Evolutionary conservation across 768 basidiomycete species (phyloP).

Genomic region (Collybia mongolica): DNA sequence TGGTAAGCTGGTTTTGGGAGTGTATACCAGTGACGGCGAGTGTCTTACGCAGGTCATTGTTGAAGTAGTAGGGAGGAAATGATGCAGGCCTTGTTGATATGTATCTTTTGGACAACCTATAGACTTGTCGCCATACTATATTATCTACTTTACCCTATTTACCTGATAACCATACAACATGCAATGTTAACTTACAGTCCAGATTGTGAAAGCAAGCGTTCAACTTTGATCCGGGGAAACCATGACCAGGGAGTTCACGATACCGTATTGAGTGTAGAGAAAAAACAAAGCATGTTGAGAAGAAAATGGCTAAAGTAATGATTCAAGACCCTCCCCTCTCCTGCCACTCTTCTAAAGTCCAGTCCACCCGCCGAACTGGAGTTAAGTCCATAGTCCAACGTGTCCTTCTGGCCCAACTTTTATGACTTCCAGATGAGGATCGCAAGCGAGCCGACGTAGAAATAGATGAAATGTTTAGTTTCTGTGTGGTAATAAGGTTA

Average conservation of each 20-base stretch:
- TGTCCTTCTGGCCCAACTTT: slow-evolving; percentile 15
- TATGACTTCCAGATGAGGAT: slow-evolving; percentile 95
- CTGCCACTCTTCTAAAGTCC: slow-evolving; percentile 10
- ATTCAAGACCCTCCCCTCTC: slow-evolving; percentile 7
- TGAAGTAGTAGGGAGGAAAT: slow-evolving; percentile 43
- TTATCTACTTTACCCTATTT: slow-evolving; percentile 6
- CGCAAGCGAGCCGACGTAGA: slow-evolving; percentile 90
- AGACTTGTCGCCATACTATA: not conserved
- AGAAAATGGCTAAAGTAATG: slow-evolving; percentile 12
- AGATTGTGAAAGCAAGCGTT: not conserved
- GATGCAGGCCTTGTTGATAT: not conserved
- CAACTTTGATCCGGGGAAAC: too few species aligned
- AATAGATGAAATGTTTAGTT: slow-evolving; percentile 99
- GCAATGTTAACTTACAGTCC: slow-evolving; percentile 12
- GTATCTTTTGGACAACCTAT: not conserved
- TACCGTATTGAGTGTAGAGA: slow-evolving; percentile 9
- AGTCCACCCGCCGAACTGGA: slow-evolving; percentile 2
- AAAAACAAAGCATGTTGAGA: slow-evolving; percentile 12
- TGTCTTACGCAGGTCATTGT: slow-evolving; percentile 56
- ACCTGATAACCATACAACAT: slow-evolving; percentile 11
- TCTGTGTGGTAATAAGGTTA: slow-evolving; percentile 45
- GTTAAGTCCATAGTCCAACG: slow-evolving; percentile 6
- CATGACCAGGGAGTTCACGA: not conserved
- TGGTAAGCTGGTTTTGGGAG: slow-evolving; percentile 53
- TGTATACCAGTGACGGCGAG: slow-evolving; percentile 48